A percentile compares a stretch with the other conserved stretches of the same genome.
Conservation (phyloP, 306 rosid genomes). For the Quercus aquifolioides region DNA sequence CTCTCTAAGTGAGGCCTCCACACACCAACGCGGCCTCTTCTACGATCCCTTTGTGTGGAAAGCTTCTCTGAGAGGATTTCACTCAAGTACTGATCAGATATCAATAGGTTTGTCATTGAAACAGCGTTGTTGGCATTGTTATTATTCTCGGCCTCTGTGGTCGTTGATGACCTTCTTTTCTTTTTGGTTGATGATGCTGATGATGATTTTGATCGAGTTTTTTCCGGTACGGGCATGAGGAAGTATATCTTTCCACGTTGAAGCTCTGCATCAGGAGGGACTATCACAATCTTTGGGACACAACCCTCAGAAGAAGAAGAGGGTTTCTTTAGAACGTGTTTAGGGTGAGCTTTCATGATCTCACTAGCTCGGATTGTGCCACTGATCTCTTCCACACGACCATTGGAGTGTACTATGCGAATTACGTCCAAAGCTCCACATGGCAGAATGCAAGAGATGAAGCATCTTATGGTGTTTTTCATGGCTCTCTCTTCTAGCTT, state of each 20-base stretch:
- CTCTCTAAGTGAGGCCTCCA: conserved; percentile 95
- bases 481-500: conserved; percentile 20
- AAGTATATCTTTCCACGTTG: conserved; percentile 97
- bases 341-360: conserved; percentile 82
- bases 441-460: conserved; percentile 96
- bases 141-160: neutral
- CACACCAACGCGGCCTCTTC: conserved; percentile 85
- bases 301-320: conserved; percentile 56
- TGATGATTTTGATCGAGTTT: conserved; percentile 9
- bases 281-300: conserved; percentile 72
- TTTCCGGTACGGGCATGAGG: conserved; percentile 67
- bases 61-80: conserved; percentile 85
- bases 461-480: conserved; percentile 83
- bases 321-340: conserved; percentile 84
- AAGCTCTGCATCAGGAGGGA: conserved; percentile 90
- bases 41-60: conserved; percentile 62
- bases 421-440: conserved; percentile 90
- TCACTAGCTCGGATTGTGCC: conserved; percentile 72
- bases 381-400: conserved; percentile 80
- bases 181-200: conserved; percentile 19
- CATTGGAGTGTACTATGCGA: conserved; percentile 84
- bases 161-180: conserved; percentile 27
- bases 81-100: conserved; percentile 69
- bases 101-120: conserved; percentile 40
- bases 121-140: conserved; percentile 11